phyloP scores from a whole-genome alignment of 768 basidiomycete species.

The Lentinula sp. region DNA sequence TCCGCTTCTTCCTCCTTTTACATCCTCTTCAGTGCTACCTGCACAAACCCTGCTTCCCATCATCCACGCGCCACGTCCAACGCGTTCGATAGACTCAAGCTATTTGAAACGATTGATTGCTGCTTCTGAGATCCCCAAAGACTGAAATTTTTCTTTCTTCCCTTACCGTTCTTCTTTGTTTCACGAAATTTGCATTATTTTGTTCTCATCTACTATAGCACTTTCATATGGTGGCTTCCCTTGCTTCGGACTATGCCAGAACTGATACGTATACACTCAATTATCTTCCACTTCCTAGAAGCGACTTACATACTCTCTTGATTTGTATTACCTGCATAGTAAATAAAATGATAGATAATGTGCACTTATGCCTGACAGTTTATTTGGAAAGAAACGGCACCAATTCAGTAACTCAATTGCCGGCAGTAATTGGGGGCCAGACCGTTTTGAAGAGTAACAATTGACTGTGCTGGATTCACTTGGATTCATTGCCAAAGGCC shows the following conservation, averaged over 20 bases:
- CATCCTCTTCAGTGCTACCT: background rate
- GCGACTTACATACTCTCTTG: constrained; percentile 63
- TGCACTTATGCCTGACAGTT: too few species aligned
- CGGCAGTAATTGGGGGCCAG: too few species aligned
- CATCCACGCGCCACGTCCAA: constrained; percentile 6
- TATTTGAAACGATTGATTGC: background rate
- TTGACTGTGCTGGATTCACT: too few species aligned
- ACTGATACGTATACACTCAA: background rate
- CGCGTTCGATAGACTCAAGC: background rate
- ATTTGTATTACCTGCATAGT: constrained; percentile 12
- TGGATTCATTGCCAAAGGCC: too few species aligned
- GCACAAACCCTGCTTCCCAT: background rate
- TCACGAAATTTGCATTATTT: background rate
- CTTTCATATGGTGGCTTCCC: background rate
- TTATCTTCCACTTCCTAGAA: constrained; percentile 32
- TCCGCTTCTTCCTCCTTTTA: background rate
- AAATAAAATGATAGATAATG: too few species aligned
- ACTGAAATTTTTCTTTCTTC: background rate
- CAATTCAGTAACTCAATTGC: too few species aligned
- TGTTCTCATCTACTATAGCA: background rate
- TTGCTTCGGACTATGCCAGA: background rate
- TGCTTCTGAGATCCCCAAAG: background rate
- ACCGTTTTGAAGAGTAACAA: too few species aligned
- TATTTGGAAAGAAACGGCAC: too few species aligned
- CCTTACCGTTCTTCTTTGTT: too few species aligned